phyloP scores from a whole-genome alignment of 1,139 yeast species.

The Magnusiomyces fungicola region DNA sequence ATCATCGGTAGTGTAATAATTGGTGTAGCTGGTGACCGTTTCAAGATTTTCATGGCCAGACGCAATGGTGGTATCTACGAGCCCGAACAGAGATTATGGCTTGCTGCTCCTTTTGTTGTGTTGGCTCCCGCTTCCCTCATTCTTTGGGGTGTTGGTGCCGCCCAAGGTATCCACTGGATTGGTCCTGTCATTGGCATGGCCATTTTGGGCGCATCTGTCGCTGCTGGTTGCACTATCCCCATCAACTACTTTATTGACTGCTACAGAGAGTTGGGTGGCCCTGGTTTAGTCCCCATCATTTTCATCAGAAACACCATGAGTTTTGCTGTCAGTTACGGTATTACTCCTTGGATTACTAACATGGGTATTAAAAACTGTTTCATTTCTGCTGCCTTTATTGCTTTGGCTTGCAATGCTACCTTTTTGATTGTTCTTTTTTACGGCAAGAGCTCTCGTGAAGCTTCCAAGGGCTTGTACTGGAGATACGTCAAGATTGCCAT shows the following conservation, averaged over 20 bases:
- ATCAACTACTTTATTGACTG: slow-evolving; percentile 49
- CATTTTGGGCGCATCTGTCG: slow-evolving; percentile 45
- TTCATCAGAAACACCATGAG: slow-evolving; percentile 35
- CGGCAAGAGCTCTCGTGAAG: slow-evolving; percentile 21
- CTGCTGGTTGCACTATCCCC: slow-evolving; percentile 47
- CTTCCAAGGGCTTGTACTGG: slow-evolving; percentile 9
- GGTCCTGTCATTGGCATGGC: slow-evolving; percentile 32
- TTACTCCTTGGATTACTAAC: slow-evolving; percentile 42
- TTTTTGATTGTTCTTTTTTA: slow-evolving; percentile 35
- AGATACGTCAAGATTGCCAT: slow-evolving; percentile 12
- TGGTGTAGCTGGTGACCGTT: slow-evolving; percentile 44
- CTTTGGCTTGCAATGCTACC: slow-evolving; percentile 38
- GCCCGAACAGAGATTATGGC: slow-evolving; percentile 71
- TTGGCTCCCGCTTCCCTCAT: slow-evolving; percentile 66
- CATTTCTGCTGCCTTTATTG: slow-evolving; percentile 39
- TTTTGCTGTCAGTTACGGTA: slow-evolving; percentile 43
- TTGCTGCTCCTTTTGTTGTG: slow-evolving; percentile 55
- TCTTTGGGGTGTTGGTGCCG: slow-evolving; percentile 74
- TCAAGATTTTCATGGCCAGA: slow-evolving; percentile 61
- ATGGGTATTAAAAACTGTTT: slow-evolving; percentile 41
- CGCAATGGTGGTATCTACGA: slow-evolving; percentile 62
- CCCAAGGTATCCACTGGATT: slow-evolving; percentile 55
- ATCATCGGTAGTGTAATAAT: slow-evolving; percentile 60
- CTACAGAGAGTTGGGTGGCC: slow-evolving; percentile 48
- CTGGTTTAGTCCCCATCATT: slow-evolving; percentile 41